These are phyloP conservation scores for Yamadazyma laniorum DNA, from an alignment of 805 yeast genomes.

Conservation along the genomic window DNA sequence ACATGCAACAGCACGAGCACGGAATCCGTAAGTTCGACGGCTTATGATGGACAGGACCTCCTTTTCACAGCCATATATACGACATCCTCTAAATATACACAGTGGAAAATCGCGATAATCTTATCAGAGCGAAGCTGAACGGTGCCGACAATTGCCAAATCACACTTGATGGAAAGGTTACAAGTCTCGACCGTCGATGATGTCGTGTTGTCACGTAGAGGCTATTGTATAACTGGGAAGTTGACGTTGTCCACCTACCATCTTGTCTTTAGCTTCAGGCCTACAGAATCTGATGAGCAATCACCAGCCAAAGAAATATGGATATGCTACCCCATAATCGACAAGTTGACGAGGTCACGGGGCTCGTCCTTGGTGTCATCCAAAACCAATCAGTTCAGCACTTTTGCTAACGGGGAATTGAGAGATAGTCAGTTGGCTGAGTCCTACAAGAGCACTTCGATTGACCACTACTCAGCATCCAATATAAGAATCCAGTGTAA, in stretches of 20 bases:
- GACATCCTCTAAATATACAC: too few species aligned
- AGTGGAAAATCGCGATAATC: too few species aligned
- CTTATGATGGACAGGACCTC: too few species aligned
- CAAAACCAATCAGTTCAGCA: conserved; percentile 10
- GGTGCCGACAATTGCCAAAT: too few species aligned
- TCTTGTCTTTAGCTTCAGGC: conserved; percentile 36
- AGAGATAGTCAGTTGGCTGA: conserved; percentile 9
- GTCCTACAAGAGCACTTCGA: conserved; percentile 14
- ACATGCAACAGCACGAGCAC: conserved; percentile 54
- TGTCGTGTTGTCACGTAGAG: conserved; percentile 38
- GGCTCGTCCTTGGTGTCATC: conserved; percentile 47
- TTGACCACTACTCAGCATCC: conserved; percentile 43
- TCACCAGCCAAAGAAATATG: conserved; percentile 58
- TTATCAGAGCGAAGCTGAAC: too few species aligned
- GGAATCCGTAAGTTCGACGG: conserved; percentile 68
- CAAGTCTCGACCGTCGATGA: conserved; percentile 32
- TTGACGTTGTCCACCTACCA: conserved; percentile 37
- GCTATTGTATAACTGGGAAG: conserved; percentile 36
- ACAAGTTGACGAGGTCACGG: conserved; percentile 51
- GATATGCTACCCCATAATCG: conserved; percentile 87
- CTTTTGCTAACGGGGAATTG: not conserved
- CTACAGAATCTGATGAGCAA: conserved; percentile 15
- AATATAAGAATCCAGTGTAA: conserved; percentile 73
- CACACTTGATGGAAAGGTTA: conserved; percentile 33
- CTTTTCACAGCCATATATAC: too few species aligned